These are phyloP conservation scores for Wallacemonas sp. DNA, from an alignment of 208 protist species.

Conservation along the genomic window DNA sequence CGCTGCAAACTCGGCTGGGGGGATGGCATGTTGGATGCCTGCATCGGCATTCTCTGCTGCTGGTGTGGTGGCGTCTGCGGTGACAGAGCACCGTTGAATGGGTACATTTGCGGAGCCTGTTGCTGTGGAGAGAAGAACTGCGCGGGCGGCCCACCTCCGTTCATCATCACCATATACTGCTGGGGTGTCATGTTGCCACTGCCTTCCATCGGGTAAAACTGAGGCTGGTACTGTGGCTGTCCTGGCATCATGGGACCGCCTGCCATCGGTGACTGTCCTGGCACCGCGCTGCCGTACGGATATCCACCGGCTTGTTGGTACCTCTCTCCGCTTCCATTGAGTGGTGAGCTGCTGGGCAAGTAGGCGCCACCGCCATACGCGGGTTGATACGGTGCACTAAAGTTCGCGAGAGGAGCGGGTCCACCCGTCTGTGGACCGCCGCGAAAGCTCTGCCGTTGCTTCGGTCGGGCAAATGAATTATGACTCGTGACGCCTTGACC, in stretches of 20 bases:
- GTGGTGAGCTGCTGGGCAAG: too few relatives aligned
- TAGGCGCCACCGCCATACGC: too few relatives aligned
- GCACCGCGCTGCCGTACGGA: too few relatives aligned
- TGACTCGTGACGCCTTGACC: neutral
- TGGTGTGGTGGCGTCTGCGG: neutral
- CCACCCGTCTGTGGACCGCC: neutral
- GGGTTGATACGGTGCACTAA: too few relatives aligned
- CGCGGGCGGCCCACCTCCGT: neutral
- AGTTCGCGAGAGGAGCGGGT: too few relatives aligned
- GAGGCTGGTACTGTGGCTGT: neutral
- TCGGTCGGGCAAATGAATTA: neutral
- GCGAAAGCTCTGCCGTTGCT: neutral
- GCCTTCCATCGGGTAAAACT: conserved; percentile 1
- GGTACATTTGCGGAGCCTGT: neutral
- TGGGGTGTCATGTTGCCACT: neutral
- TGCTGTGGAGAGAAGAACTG: neutral
- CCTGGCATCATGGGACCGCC: neutral
- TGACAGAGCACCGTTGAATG: neutral
- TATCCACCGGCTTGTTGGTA: too few relatives aligned
- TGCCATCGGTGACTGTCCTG: neutral
- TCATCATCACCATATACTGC: conserved; percentile 4
- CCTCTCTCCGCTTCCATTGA: too few relatives aligned
- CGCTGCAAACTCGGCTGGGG: too few relatives aligned
- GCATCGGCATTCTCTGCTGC: conserved; percentile 5
- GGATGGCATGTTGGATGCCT: neutral